Evolutionary conservation across 1,284 basidiomycete genomes (phyloP).

Genomic region (Moesziomyces sp.): DNA sequence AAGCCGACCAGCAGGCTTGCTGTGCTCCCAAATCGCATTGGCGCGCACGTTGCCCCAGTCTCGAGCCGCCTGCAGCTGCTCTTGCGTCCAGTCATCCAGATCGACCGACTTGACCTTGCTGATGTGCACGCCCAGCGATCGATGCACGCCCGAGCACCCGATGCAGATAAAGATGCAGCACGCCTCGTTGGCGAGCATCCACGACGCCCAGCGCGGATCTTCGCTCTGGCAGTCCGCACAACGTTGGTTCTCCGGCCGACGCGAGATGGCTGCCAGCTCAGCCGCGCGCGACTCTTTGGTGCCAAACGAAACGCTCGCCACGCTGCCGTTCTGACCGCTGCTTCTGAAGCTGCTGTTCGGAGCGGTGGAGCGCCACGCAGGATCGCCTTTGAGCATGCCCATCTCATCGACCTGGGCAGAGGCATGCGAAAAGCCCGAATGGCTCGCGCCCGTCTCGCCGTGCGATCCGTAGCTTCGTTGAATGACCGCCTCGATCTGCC

Average conservation of each 20-base stretch:
- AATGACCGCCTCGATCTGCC: slow-evolving; percentile 56
- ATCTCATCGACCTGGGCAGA: slow-evolving; percentile 22
- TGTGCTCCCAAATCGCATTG: slow-evolving; percentile 51
- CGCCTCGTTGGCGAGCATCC: slow-evolving; percentile 66
- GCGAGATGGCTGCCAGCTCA: slow-evolving; percentile 67
- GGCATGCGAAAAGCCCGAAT: slow-evolving; percentile 19
- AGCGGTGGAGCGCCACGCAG: neutral
- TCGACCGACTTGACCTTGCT: slow-evolving; percentile 71
- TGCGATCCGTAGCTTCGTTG: slow-evolving; percentile 52
- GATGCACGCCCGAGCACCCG: slow-evolving; percentile 71
- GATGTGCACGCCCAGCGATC: slow-evolving; percentile 71
- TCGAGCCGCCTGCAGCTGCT: slow-evolving; percentile 53
- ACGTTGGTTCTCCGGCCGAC: slow-evolving; percentile 65
- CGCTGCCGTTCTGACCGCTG: slow-evolving; percentile 8
- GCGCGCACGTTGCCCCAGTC: slow-evolving; percentile 54
- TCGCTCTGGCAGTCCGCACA: slow-evolving; percentile 71
- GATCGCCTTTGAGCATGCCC: slow-evolving; percentile 20
- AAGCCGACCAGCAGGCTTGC: slow-evolving; percentile 27
- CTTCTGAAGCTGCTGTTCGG: neutral
- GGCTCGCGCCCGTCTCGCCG: slow-evolving; percentile 17
- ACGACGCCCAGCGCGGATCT: slow-evolving; percentile 69
- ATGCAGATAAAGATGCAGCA: slow-evolving; percentile 71
- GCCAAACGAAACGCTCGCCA: slow-evolving; percentile 13
- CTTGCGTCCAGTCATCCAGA: slow-evolving; percentile 69
- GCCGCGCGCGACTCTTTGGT: slow-evolving; percentile 42